Evolutionary conservation across 108 stramenopile species (phyloP), one percentile per base, ranked within the genome.

Genomic region (Fistulifera pelliculosa): DNA sequence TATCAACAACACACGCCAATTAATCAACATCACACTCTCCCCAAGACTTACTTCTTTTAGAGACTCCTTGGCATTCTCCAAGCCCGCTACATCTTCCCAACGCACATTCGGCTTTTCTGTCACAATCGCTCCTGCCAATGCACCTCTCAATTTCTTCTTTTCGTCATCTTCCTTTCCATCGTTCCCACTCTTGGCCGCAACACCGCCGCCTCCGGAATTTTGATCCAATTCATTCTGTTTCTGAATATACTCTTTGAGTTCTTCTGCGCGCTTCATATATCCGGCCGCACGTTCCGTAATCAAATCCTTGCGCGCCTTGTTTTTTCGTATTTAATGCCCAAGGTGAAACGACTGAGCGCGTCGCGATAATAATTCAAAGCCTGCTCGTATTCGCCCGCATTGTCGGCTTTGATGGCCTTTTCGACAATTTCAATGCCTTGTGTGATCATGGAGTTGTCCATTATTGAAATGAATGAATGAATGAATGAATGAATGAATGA

Each of bases 251-350:
- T 92, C 85, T 25, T 94, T 76, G 31, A 99, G 72, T 52, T 94
- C 94, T 72, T 99, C 99, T 0, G 99, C 99, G 17, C 98, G 89
- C 47, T 95, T 92, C 96, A 99, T 95, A 77, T 99, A 99, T 0
- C 96, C 98, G 50, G 95, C 95, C 12, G 95, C 95, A 15, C 93
- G 74, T 60, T 94, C 83, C 26, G 82, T 41, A 22, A 98, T 77
- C n/a, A 93, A 87, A 44, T 84, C 89, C 66, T 87, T 93, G 12
- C 93, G 71, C 8, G 87, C 75, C 52, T 91, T 85, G 70, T 98
- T 99, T 94, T 90, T 74, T 98, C 97, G 63, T 98, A 96, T 72
- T 98, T 98, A 26, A 98, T 67, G 5, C 96, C 96, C 24, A 90
- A 83, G 47, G 96, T 95, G 77, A 98, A 98, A 35, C 83, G 83